Conservation (phyloP, 2,329 filamentous ascomycete genomes). For the Colletotrichum liriopes region DNA sequence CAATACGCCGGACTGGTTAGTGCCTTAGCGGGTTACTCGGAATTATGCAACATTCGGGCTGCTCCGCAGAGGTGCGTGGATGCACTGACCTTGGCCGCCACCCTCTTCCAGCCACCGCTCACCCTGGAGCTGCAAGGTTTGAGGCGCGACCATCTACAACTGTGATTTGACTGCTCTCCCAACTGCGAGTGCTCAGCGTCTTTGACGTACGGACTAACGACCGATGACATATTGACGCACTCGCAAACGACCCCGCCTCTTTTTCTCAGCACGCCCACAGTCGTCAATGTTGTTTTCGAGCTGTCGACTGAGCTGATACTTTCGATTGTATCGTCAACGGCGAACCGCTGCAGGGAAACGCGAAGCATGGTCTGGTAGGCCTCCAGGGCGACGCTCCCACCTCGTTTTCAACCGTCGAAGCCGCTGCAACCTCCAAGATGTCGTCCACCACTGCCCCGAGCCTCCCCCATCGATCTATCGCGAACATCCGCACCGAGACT, state of each 20-base stretch:
- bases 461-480: constrained; percentile 71
- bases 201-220: neutral
- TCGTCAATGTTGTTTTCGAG: neutral
- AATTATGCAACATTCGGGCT: constrained; percentile 7
- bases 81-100: neutral
- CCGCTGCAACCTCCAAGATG: constrained; percentile 20
- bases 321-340: neutral
- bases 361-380: constrained; percentile 7
- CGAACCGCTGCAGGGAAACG: neutral
- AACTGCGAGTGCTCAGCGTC: neutral
- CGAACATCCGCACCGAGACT: constrained; percentile 68
- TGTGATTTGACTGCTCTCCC: neutral
- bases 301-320: neutral
- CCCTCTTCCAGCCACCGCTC: neutral
- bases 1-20: neutral
- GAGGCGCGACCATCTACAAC: neutral
- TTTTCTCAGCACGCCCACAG: neutral
- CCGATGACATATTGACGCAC: neutral
- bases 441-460: constrained; percentile 59
- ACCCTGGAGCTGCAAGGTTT: neutral
- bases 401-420: constrained; percentile 8
- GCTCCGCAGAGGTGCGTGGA: neutral
- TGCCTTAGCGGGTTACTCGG: neutral
- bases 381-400: neutral
- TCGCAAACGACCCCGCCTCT: neutral